Conservation (phyloP, 805 yeast genomes). For the Metschnikowia aberdeeniae region DNA sequence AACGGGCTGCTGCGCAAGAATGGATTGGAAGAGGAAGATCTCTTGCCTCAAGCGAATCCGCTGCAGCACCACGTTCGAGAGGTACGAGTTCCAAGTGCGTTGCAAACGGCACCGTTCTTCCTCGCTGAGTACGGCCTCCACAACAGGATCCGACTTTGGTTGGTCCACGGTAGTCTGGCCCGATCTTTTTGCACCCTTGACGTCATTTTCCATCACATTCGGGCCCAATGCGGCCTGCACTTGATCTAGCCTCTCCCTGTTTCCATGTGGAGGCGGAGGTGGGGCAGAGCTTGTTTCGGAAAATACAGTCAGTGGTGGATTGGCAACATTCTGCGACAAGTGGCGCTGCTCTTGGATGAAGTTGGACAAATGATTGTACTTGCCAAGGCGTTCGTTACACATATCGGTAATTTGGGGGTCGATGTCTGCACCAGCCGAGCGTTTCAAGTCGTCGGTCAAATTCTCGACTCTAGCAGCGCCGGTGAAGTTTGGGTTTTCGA, state of each 20-base stretch:
- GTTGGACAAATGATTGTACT: conserved; percentile 21
- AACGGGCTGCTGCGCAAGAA: conserved; percentile 13
- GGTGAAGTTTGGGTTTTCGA: conserved; percentile 26
- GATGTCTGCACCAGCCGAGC: conserved; percentile 11
- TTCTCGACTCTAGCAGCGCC: conserved; percentile 24
- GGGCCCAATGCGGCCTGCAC: not conserved
- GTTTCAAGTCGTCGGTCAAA: conserved; percentile 13
- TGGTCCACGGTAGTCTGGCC: not conserved
- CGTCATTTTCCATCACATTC: too few species aligned
- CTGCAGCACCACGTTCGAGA: conserved; percentile 31
- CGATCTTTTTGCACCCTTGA: not conserved
- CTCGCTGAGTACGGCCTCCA: not conserved
- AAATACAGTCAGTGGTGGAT: conserved; percentile 5
- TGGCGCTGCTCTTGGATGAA: conserved; percentile 23
- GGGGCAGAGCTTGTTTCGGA: conserved; percentile 10
- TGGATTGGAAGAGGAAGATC: conserved; percentile 30
- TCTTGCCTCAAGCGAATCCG: conserved; percentile 41
- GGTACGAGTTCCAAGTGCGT: conserved; percentile 33
- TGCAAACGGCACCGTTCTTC: conserved; percentile 1
- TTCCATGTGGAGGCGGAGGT: conserved; percentile 15
- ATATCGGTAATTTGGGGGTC: conserved; percentile 1
- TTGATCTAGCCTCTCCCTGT: not conserved
- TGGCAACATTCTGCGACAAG: conserved; percentile 5
- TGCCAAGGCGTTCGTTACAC: conserved; percentile 7
- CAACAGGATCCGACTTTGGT: not conserved